Base-by-base conservation (phyloP, 2,329 filamentous ascomycete species). In the Curvularia lunata region DNA sequence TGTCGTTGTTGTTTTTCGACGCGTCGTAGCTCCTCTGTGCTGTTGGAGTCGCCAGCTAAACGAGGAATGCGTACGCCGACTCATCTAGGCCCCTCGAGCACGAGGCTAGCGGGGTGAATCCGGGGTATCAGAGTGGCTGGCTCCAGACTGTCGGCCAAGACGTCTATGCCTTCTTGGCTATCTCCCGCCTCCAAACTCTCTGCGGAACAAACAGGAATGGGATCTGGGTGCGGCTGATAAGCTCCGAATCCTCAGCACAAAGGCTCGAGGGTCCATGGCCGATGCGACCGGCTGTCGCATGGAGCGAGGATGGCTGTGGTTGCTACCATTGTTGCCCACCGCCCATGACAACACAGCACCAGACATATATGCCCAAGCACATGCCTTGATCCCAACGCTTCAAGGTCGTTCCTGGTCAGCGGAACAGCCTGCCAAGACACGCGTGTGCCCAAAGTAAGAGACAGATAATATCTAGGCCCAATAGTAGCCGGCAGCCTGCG, bases 61-160 rank as follows among this genome's bases (percentile, higher is more conserved):
- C 8, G 9, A 25, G 13, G 37, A 30, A 38, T 32, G n/a, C 40
- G n/a, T n/a, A 48, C 37, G 50, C 52, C 49, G 46, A 19, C 46
- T 49, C 38, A 23, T 5, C 32, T 25, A 46, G 46, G 56, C 32
- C 30, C 30, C 55, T 21, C 16, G 46, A 47, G 54, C 38, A 63
- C 23, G 28, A 25, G 27, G 34, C 43, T 54, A 57, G 43, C 49
- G 49, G 43, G 50, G 58, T 54, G 65, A 62, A 63, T 47, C 55
- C 62, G 64, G 66, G 56, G 63, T 65, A 64, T 60, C 58, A 70
- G 62, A 57, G 65, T 72, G 70, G 71, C 71, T 67, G 70, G 65
- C 66, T 73, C 72, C 65, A 75, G 72, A 69, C 71, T 66, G 51
- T 56, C 12, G 51, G 68, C 71, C 67, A 74, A 72, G 72, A 64